Conservation (phyloP, 129 eudicot genomes). For the Heracleum sosnowskyi region DNA sequence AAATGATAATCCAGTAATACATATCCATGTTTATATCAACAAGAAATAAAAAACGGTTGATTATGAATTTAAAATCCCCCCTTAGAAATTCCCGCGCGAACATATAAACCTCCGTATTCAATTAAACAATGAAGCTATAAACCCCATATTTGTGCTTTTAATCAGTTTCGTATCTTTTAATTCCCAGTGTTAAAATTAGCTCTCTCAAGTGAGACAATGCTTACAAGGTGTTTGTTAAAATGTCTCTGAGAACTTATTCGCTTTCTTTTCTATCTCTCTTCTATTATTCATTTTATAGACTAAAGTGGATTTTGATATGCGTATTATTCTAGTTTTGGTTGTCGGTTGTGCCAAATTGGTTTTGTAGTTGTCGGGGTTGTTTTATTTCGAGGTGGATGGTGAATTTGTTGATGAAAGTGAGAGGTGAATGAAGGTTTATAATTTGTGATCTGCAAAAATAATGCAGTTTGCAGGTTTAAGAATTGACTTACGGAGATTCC, state of each 20-base stretch:
- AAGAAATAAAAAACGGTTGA: background rate
- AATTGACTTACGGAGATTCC: slow-evolving; percentile 17
- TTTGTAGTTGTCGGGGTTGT: background rate
- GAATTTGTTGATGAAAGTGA: background rate
- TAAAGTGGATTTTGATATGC: background rate
- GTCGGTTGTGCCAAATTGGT: background rate
- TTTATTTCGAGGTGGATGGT: background rate
- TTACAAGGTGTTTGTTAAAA: background rate
- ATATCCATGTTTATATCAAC: background rate
- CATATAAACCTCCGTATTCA: background rate
- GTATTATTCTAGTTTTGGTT: background rate
- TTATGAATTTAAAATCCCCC: too few relatives aligned
- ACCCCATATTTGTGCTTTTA: background rate
- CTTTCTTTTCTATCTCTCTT: background rate
- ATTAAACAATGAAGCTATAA: background rate
- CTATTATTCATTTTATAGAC: background rate
- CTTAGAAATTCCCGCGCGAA: background rate
- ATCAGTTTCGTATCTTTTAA: background rate
- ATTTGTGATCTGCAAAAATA: background rate
- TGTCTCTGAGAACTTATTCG: background rate
- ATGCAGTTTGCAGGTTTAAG: slow-evolving; percentile 14
- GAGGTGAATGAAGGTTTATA: background rate
- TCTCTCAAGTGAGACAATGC: too few relatives aligned
- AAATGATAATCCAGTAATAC: background rate
- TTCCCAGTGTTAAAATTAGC: background rate